Evolutionary conservation across 2,329 filamentous ascomycete genomes (phyloP).

Genomic region (Ophiostoma ips): DNA sequence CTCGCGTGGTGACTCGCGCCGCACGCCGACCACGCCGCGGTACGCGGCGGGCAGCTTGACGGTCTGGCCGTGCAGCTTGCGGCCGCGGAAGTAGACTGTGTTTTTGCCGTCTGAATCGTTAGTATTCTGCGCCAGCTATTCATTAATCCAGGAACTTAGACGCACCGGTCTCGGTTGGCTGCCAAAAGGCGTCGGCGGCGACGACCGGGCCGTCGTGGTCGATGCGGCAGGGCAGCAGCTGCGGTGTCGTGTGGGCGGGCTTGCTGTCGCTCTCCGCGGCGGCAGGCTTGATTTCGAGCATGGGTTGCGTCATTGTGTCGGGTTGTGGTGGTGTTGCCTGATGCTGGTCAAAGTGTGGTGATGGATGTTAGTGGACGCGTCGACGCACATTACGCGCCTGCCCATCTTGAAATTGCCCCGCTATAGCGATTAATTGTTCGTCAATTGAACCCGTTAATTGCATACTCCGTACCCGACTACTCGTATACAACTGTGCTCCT

Average conservation of each 20-base stretch:
- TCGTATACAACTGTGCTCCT: too few relatives aligned
- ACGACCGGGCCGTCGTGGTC: slow-evolving; percentile 63
- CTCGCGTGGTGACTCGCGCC: slow-evolving; percentile 21
- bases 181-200: slow-evolving; percentile 55
- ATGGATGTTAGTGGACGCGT: neutral
- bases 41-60: slow-evolving; percentile 60
- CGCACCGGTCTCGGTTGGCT: slow-evolving; percentile 27
- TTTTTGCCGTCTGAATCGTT: slow-evolving; percentile 31
- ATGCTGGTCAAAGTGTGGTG: neutral
- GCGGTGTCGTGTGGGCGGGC: slow-evolving; percentile 36
- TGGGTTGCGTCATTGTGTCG: slow-evolving; percentile 27
- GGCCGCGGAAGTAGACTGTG: slow-evolving; percentile 61
- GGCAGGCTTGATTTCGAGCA: slow-evolving; percentile 25
- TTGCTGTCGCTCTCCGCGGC: slow-evolving; percentile 8
- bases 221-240: slow-evolving; percentile 70
- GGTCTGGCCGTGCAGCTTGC: slow-evolving; percentile 57
- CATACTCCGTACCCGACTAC: too few relatives aligned
- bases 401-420: too few relatives aligned
- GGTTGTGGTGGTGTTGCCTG: too few relatives aligned
- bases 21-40: slow-evolving; percentile 46
- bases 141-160: neutral
- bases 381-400: too few relatives aligned
- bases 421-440: too few relatives aligned
- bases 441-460: too few relatives aligned
- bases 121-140: neutral